A percentile compares a stretch with the other conserved stretches of the same genome.
Conservation (phyloP, 2,329 filamentous ascomycete genomes). For the Dothideomycetes sp. region DNA sequence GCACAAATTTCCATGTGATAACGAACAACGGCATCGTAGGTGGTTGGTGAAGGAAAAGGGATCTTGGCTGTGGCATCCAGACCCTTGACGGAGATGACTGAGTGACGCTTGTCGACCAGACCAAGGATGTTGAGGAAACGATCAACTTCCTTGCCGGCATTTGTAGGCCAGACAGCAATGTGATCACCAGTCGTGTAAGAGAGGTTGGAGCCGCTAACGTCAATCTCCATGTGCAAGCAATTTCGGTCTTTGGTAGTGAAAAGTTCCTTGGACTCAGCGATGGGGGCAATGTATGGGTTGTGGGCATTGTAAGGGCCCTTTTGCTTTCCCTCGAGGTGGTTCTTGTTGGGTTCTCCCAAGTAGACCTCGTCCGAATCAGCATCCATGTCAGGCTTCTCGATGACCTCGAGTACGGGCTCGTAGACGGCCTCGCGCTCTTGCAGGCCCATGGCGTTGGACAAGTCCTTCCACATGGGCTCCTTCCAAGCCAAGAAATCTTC, state of each 20-base stretch:
- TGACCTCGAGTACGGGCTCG: constrained; percentile 81
- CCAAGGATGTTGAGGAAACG: constrained; percentile 74
- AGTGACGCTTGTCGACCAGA: constrained; percentile 65
- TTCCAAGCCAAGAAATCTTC: constrained; percentile 99
- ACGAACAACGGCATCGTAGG: constrained; percentile 83
- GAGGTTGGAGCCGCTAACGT: constrained; percentile 80
- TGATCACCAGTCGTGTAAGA: constrained; percentile 95
- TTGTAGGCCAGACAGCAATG: constrained; percentile 94
- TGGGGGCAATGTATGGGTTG: constrained; percentile 79
- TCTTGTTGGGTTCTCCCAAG: constrained; percentile 71
- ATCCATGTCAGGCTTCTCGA: constrained; percentile 57
- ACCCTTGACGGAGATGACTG: constrained; percentile 79
- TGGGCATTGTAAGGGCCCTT: constrained; percentile 93
- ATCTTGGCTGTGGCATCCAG: constrained; percentile 94
- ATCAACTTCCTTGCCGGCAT: constrained; percentile 85
- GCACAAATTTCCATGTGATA: constrained; percentile 97
- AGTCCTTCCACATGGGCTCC: constrained; percentile 92
- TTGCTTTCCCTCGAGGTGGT: constrained; percentile 75
- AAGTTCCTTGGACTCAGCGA: constrained; percentile 80
- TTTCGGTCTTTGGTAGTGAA: constrained; percentile 86
- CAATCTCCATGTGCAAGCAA: constrained; percentile 93
- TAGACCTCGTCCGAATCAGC: constrained; percentile 75
- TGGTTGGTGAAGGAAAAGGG: constrained; percentile 93
- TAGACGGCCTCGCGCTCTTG: constrained; percentile 95
- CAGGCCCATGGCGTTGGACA: constrained; percentile 73